These are phyloP conservation scores for Styphnolobium japonicum DNA, from an alignment of 306 rosid genomes.

Conservation along the genomic window DNA sequence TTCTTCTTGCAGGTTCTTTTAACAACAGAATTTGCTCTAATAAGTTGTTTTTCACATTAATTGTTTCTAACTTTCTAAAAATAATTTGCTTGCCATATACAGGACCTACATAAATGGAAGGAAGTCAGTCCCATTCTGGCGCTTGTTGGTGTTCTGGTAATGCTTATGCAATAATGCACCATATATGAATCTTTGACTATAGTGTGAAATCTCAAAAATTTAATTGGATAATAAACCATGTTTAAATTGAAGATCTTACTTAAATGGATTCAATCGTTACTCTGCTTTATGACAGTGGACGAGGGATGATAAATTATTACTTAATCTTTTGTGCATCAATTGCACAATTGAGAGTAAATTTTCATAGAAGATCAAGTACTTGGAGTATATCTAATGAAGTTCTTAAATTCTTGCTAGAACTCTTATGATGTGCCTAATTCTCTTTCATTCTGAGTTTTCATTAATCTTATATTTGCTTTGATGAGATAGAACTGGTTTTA, in stretches of 20 bases:
- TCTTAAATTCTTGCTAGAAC: not conserved
- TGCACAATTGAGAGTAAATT: not conserved
- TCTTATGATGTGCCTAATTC: not conserved
- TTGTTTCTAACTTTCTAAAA: not conserved
- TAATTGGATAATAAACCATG: too few relatives aligned
- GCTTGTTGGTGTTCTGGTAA: slow-evolving; percentile 77
- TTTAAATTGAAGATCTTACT: not conserved
- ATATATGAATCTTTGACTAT: not conserved
- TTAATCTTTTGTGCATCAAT: not conserved
- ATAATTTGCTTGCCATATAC: slow-evolving; percentile 10
- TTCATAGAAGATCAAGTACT: not conserved
- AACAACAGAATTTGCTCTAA: not conserved
- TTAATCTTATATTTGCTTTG: not conserved
- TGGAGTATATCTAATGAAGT: not conserved
- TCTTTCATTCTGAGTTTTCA: not conserved
- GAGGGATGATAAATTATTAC: not conserved
- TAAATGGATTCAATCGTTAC: not conserved
- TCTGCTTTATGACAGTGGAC: not conserved
- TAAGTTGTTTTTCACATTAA: not conserved
- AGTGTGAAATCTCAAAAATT: not conserved
- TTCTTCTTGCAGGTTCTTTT: slow-evolving; percentile 59
- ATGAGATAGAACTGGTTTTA: slow-evolving; percentile 1
- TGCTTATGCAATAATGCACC: not conserved
- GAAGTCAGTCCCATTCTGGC: slow-evolving; percentile 59
- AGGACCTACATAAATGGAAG: slow-evolving; percentile 58